These are phyloP conservation scores for Globisporangium uncinulatum DNA, from an alignment of 352 stramenopile genomes.

Conservation along the genomic window DNA sequence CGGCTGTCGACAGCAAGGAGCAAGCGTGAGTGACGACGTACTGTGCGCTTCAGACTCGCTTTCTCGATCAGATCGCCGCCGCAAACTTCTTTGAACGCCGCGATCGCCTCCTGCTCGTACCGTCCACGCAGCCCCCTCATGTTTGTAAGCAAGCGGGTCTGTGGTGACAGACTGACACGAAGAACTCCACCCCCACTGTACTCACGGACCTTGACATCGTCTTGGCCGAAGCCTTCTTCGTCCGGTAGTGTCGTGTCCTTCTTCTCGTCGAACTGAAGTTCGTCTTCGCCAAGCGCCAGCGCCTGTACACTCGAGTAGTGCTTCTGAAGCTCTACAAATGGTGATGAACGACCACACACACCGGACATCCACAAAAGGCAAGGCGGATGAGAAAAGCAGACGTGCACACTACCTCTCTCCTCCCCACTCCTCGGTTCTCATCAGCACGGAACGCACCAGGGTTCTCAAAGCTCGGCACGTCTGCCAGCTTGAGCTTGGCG, in stretches of 20 bases:
- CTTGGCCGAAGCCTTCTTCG: slow-evolving; percentile 54
- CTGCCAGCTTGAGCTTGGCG: slow-evolving; percentile 57
- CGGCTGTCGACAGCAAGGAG: no score
- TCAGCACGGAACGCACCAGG: slow-evolving; percentile 30
- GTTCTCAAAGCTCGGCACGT: slow-evolving; percentile 80
- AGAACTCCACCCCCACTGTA: no score
- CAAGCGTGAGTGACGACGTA: slow-evolving; percentile 7
- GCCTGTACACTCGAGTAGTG: slow-evolving; percentile 79
- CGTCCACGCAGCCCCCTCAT: background rate
- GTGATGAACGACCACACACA: background rate
- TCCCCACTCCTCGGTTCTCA: background rate
- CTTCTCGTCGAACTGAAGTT: slow-evolving; percentile 68
- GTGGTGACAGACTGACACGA: background rate
- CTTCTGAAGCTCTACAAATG: slow-evolving; percentile 67
- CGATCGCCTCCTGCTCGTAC: slow-evolving; percentile 32
- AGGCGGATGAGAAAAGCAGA: no score
- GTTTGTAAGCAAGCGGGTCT: background rate
- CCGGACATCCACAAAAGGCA: no score
- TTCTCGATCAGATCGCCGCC: slow-evolving; percentile 46
- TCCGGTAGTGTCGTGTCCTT: slow-evolving; percentile 77
- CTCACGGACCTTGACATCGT: slow-evolving; percentile 49
- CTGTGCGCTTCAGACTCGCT: slow-evolving; percentile 49
- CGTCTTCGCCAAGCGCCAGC: slow-evolving; percentile 64
- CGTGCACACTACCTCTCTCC: no score
- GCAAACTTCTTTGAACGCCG: slow-evolving; percentile 35